Conservation (phyloP, 331 rosid species). For the Malus hybrid region DNA sequence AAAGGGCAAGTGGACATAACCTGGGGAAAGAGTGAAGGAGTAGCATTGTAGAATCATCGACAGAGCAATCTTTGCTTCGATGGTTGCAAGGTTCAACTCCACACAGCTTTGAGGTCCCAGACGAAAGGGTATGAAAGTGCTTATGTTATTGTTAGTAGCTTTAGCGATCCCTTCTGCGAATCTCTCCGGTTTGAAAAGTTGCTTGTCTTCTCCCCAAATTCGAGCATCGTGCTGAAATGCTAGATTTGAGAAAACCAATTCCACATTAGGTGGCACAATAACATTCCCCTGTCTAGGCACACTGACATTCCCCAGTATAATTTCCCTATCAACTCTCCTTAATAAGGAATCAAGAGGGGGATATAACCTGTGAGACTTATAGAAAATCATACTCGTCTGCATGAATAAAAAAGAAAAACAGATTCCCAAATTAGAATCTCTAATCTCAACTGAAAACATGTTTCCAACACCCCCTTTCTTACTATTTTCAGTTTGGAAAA, state of each 20-base stretch:
- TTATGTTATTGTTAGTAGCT: not conserved
- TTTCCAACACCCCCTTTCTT: not conserved
- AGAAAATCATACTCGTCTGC: constrained; percentile 1
- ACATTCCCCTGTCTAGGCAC: not conserved
- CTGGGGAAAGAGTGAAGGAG: not conserved
- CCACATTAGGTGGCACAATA: not conserved
- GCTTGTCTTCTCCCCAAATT: constrained; percentile 2
- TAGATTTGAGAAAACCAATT: not conserved
- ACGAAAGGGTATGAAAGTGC: not conserved
- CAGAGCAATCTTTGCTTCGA: constrained; percentile 10
- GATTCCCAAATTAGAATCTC: not conserved
- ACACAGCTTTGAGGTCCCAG: not conserved
- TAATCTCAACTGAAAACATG: not conserved
- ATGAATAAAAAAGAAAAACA: not conserved
- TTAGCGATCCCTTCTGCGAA: constrained; percentile 8
- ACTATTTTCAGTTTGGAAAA: constrained; percentile 12
- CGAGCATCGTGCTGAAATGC: constrained; percentile 2
- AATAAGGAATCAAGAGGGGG: not conserved
- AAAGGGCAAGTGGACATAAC: not conserved
- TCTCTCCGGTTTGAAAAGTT: constrained; percentile 11
- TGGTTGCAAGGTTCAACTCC: constrained; percentile 2
- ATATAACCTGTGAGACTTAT: not conserved
- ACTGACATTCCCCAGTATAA: not conserved
- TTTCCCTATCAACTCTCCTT: not conserved
- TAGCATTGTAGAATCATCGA: not conserved